These are phyloP conservation scores for Salix brachista DNA, from an alignment of 345 rosid species.

Conservation along the genomic window DNA sequence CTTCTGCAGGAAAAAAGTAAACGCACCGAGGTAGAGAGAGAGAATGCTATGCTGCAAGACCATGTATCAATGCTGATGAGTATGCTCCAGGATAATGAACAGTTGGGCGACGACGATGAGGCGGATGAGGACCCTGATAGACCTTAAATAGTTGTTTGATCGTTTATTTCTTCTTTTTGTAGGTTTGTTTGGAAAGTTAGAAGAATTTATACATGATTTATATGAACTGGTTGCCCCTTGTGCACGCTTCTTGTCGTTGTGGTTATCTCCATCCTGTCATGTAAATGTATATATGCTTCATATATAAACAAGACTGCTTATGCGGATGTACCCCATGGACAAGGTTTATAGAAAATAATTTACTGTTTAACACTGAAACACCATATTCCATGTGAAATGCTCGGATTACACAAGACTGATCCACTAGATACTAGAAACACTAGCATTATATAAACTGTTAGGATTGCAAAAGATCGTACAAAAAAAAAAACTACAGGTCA, in stretches of 20 bases:
- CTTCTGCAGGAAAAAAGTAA: slow-evolving; percentile 75
- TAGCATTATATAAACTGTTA: not conserved
- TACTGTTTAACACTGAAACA: not conserved
- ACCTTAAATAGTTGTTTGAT: slow-evolving; percentile 28
- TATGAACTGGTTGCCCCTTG: not conserved
- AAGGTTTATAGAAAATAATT: not conserved
- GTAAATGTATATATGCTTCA: not conserved
- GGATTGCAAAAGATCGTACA: not conserved
- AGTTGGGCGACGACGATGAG: slow-evolving; percentile 29
- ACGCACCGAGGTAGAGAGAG: slow-evolving; percentile 73
- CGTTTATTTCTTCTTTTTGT: slow-evolving; percentile 27
- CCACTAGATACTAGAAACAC: not conserved
- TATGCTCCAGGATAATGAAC: slow-evolving; percentile 67
- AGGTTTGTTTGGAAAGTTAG: slow-evolving; percentile 25
- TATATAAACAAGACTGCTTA: no score
- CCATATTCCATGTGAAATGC: not conserved
- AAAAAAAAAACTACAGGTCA: not conserved
- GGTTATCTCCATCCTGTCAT: not conserved
- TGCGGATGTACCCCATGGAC: not conserved
- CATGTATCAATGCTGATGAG: slow-evolving; percentile 77
- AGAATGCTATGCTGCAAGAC: slow-evolving; percentile 69
- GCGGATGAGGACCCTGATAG: slow-evolving; percentile 42
- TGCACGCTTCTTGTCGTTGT: not conserved
- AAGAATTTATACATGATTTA: slow-evolving; percentile 1
- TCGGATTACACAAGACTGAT: not conserved